Evolutionary conservation across 176 grass and related monocot species (phyloP), one percentile per base, ranked within the genome.

Genomic region (Oryza meridionalis): DNA sequence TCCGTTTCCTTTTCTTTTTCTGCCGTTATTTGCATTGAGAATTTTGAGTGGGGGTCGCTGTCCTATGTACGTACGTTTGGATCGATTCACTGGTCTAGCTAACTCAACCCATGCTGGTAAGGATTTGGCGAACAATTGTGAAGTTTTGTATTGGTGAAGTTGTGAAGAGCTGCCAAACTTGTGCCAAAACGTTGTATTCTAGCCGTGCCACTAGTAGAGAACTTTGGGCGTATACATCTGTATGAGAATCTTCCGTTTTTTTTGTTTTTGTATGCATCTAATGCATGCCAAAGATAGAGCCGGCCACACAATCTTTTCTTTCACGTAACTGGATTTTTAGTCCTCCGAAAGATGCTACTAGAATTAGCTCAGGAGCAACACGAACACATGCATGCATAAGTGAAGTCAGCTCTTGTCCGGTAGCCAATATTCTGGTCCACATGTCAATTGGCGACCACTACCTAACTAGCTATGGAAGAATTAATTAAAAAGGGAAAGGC

Each of bases 231-330:
- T 81, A 53, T 81, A 80, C 69, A 51, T 65, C 44, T 58, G 32
- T 33, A 10, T 24, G 59, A 49, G 70, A 75, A 81, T 86, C 70
- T 86, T 75, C 68, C 31, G 19, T 31, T 17, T 7, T 67, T 7
- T 68, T 69, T 69, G 0, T 21, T 33, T 45, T 71, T 55, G 2
- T 11, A 43, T 9, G 17, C 24, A 16, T 27, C 75, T 44, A 69
- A 44, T 40, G 31, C 35, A 31, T 68, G n/a, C 65, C 73, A 68
- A 65, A 77, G 21, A 27, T 42, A 77, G 46, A 73, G 38, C 15
- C 15, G 26, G 46, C 37, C 50, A 42, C 50, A 42, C n/a, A 27
- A 55, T 17, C 21, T 10, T 59, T 55, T 21, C 15, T 32, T 75
- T 53, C 9, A 32, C 11, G 45, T 75, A 10, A 75, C 15, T 51